phyloP scores from a whole-genome alignment of 345 rosid species.

The Eucalyptus curtisii region DNA sequence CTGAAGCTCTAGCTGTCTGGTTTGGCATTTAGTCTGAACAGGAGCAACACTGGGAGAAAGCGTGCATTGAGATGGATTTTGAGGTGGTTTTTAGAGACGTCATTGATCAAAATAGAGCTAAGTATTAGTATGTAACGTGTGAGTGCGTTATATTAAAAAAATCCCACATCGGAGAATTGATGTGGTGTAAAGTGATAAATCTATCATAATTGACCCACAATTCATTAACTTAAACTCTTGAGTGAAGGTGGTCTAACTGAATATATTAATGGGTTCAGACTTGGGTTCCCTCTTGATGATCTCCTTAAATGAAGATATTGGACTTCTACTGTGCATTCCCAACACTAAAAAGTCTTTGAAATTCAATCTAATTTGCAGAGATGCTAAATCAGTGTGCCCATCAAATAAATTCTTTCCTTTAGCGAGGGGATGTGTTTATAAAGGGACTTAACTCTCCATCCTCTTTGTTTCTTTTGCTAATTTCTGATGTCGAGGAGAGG shows the following conservation, averaged over 20 bases:
- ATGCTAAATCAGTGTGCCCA: neutral
- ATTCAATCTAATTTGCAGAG: neutral
- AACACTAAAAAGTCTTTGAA: neutral
- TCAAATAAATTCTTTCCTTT: neutral
- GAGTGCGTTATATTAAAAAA: no score
- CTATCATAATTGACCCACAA: no score
- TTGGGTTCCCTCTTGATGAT: no score
- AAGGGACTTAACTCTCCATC: neutral
- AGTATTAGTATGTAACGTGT: neutral
- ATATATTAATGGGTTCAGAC: no score
- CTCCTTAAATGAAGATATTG: no score
- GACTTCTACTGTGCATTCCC: no score
- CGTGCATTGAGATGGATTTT: neutral
- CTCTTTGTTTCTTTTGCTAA: neutral
- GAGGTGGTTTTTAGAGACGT: neutral
- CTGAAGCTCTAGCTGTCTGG: neutral
- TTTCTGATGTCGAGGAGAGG: neutral
- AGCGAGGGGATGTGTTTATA: neutral
- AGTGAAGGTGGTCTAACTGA: fast-evolving
- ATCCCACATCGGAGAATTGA: fast-evolving
- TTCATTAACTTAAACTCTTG: no score
- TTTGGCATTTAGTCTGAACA: neutral
- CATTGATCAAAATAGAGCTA: neutral
- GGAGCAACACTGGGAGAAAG: neutral
- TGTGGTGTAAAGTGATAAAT: no score